Evolutionary conservation across 257 asterid species (phyloP), one percentile per base, ranked within the genome.

Genomic region (Nicotiana otophora): DNA sequence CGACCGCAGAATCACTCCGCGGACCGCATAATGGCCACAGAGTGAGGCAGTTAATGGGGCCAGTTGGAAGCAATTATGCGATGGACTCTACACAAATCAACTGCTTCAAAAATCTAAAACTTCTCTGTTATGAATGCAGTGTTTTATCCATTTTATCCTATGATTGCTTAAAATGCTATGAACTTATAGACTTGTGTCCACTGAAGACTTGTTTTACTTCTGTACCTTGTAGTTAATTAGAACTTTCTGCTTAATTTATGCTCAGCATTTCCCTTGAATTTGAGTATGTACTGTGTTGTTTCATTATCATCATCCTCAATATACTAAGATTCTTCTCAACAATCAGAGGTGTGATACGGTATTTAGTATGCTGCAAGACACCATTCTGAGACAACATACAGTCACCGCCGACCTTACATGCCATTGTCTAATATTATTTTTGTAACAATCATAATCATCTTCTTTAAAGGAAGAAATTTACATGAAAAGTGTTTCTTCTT

Each of bases 151-250:
- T 70, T 70, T 70, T 70, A 42, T 20, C 62, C 51, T 46, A 36
- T 46, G 80, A 46, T 26, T 74, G 61, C 62, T 74, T 74, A 48
- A 26, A 74, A 48, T 74, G 26, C 62, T 15, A 62, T 23, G 80
- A 23, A 74, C 80, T 74, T 26, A 26, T 74, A 1, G 31, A 74
- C 80, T 48, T 74, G 17, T 48, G 26, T 74, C 80, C 15, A 62
- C 26, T 74, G 62, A 48, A 48, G 62, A 48, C 61, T 48, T 74
- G 80, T 48, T 48, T 46, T 74, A 74, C 80, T 74, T 74, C 26
- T 46, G 61, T 74, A 0, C 78, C 78, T 20, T 72, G 78, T 69
- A 69, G 31, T 72, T 72, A 74, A 48, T 70, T 42, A 70, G 78
- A 72, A 46, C 79, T 12, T 14, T 48, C 62, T 74, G 6, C 26